Evolutionary conservation across 805 yeast species (phyloP), one percentile per base, ranked within the genome.

Genomic region (Suhomyces vadensis): DNA sequence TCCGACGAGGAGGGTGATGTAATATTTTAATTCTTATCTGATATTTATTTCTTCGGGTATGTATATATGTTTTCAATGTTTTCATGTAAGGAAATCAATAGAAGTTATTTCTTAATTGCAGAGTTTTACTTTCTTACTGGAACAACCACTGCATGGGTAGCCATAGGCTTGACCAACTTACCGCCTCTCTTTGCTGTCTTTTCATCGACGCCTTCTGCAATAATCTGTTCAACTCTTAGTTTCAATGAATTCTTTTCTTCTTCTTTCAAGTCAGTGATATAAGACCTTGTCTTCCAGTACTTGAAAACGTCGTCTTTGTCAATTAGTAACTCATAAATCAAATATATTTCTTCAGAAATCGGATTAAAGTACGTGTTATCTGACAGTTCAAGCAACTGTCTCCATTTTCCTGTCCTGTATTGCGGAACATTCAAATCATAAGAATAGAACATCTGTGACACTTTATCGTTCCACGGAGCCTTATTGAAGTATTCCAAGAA

Each of bases 251-350:
- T 38, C 54, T 68, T 67, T 52, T 77, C 71, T 1, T 49, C 62
- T 0, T 64, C 72, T 3, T 65, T 47, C 37, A 77, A 53, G 3
- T 65, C 63, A 1, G 84, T 79, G 40, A 81, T 73, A 52, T 75
- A 81, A 39, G 81, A 74, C 49, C 83, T 65, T 0, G 82, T 73
- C 44, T 66, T 64, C 84, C 84, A 80, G 51, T 75, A 74, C 27
- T 64, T 65, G 65, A 67, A 78, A 3, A 78, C 71, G 13, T 51
- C 52, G 5, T 65, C 69, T n/a, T 52, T 56, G 6, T 60, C 58
- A 22, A 70, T 57, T 9, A 55, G 53, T 37, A 59, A 51, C n/a
- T 64, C 56, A 43, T 63, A 60, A 41, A 60, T 60, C 10, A 51
- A 55, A 41, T 57, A 65, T 17, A 53, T 54, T 41, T 77, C 79